Percentiles rank a stretch among this genome's conserved stretches.
Evolutionary conservation across 2,329 filamentous ascomycete genomes (phyloP).

Genomic region (Colletotrichum phormii): DNA sequence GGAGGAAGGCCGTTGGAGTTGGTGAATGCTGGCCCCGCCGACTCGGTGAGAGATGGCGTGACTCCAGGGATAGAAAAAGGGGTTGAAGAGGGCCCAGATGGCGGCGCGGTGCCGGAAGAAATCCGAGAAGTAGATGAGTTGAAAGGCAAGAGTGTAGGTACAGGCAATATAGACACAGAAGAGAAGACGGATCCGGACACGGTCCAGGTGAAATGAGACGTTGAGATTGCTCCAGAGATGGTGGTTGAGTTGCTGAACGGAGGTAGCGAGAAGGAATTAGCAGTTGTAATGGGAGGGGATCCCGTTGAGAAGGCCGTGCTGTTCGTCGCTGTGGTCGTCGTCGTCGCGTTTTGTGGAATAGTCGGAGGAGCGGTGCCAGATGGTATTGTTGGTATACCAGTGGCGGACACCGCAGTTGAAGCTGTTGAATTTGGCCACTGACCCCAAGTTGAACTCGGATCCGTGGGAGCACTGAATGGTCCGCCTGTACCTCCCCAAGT

Average conservation of each 20-base stretch:
- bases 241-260: conserved; percentile 24
- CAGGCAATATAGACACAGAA: conserved; percentile 20
- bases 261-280: not conserved
- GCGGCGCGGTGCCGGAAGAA: not conserved
- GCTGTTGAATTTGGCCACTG: conserved; percentile 8
- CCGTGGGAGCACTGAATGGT: not conserved
- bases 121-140: not conserved
- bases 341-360: not conserved
- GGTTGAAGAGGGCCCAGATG: not conserved
- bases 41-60: not conserved
- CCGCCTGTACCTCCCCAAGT: not conserved
- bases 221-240: not conserved
- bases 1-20: conserved; percentile 4
- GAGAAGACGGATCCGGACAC: conserved; percentile 5
- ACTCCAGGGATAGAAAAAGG: not conserved
- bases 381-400: not conserved
- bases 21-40: not conserved
- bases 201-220: conserved; percentile 1
- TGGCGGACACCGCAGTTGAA: not conserved
- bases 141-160: conserved; percentile 1
- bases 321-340: not conserved
- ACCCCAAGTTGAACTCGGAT: not conserved
- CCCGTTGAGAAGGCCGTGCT: not conserved
- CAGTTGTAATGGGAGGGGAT: not conserved
- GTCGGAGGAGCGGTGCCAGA: not conserved